A percentile compares a stretch with the other conserved stretches of the same genome.
phyloP scores from a whole-genome alignment of 2,329 filamentous ascomycete genomes.

The Acarospora socialis region DNA sequence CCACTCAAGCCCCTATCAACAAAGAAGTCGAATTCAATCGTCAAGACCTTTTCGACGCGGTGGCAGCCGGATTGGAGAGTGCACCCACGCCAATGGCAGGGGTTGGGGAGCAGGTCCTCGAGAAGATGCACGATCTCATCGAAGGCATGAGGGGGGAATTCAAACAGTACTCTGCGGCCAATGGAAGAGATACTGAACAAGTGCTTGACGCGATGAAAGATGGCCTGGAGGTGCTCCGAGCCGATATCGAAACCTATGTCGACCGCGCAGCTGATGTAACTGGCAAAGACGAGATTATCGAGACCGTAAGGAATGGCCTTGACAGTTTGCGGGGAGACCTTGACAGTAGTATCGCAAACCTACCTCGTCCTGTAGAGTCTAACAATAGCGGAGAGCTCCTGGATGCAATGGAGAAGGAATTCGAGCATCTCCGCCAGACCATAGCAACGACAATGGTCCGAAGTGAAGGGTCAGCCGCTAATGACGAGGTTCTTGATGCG shows the following conservation, averaged over 20 bases:
- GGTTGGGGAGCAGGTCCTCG: conserved; percentile 45
- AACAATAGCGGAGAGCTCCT: conserved; percentile 52
- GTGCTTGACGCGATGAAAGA: conserved; percentile 78
- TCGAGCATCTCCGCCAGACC: conserved; percentile 66
- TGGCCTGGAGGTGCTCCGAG: conserved; percentile 65
- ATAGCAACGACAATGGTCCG: conserved; percentile 57
- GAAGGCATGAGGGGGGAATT: conserved; percentile 49
- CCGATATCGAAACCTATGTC: conserved; percentile 69
- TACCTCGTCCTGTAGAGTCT: conserved; percentile 20
- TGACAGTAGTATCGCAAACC: conserved; percentile 34
- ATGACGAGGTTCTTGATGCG: conserved; percentile 47
- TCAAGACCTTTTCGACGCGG: conserved; percentile 43
- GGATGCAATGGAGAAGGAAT: conserved; percentile 64
- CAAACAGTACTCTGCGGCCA: conserved; percentile 67
- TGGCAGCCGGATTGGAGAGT: conserved; percentile 42
- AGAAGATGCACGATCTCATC: conserved; percentile 44
- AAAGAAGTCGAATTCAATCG: conserved; percentile 47
- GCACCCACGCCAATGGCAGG: conserved; percentile 36
- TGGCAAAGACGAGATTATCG: conserved; percentile 65
- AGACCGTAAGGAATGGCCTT: conserved; percentile 49
- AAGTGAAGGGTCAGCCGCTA: conserved; percentile 32
- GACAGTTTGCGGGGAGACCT: conserved; percentile 47
- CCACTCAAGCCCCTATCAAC: conserved; percentile 28
- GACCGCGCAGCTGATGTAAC: conserved; percentile 55
- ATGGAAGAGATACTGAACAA: conserved; percentile 72